Base-by-base conservation (phyloP, 2,329 filamentous ascomycete genomes). In the Fusarium sarcochroum region DNA sequence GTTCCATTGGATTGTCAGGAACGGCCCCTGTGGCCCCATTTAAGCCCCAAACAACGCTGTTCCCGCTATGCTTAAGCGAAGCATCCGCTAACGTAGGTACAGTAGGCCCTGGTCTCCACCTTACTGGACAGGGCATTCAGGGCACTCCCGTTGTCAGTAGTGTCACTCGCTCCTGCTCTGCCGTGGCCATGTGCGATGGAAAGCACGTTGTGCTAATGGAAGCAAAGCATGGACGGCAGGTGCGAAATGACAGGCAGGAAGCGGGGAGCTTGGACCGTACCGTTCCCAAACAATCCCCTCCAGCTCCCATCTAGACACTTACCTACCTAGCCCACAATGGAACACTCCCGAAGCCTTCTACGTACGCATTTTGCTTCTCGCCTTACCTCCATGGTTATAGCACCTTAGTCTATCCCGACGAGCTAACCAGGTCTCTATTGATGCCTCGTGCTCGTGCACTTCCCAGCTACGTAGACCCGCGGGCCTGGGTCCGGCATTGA, bases 31-130 rank as follows among this genome's bases (percentile, higher is more conserved):
- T 27, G 27, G 47, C 53, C 66, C 66, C 58, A 66, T 47, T 59
- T 52, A 56, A 66, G 70, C 63, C 70, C 69, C 70, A 73, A 73
- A 73, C 63, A 64, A 59, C 60, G 42, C 68, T 44, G 58, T 70
- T 63, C 68, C 72, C 68, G 70, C 70, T 68, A 64, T 66, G 67
- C 66, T 70, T 74, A 74, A 74, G 72, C 72, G 72, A 74, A 66
- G 72, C 59, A 54, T 45, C 68, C 63, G 60, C 66, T 63, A 67
- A 58, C 55, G 34, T 25, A 62, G 57, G 55, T 41, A 61, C 51
- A 45, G 57, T 45, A 58, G 46, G 34, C 44, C 47, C 58, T 49
- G 34, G 48, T n/a, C 41, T 41, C 61, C 56, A 51, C 63, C 37
- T 35, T 32, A 27, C 27, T 37, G 10, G 30, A 20, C 38, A 30